Base-by-base conservation (phyloP, 2,329 filamentous ascomycete species). In the Fusarium haematococcum region DNA sequence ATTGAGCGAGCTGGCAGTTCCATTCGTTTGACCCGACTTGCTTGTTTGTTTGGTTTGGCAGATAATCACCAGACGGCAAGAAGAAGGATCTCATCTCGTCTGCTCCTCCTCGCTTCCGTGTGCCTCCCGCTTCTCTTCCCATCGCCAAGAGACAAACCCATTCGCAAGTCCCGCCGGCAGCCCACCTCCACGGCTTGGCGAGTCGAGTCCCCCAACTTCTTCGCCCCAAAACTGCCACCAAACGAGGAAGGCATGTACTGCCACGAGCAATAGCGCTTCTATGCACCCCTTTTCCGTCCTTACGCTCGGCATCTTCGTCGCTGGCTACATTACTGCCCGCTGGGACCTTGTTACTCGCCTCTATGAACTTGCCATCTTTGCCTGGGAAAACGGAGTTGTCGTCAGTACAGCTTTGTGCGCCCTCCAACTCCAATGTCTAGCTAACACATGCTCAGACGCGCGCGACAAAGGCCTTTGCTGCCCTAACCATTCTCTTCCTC, bases 271-370 rank as follows among this genome's bases (percentile, higher is more conserved):
- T 83, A 85, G 80, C 84, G 85, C 85, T 90, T 75, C 88, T 89
- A 98, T 98, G 96, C 95, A 98, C 95, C 95, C 95, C 81, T 98
- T 98, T 88, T 98, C 96, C 75, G 88, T 96, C 84, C 91, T 98
- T 85, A 97, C 95, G 81, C 92, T 98, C 86, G 95, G 94, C 86
- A 98, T 99, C 88, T 99, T 99, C 88, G 93, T 98, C 89, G 96
- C 97, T 87, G 97, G 97, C 85, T 99, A 99, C 89, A 98, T 96
- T 84, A 99, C 97, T 86, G 97, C 97, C 82, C 94, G 97, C 88
- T 99, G 97, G 95, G 97, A 98, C 86, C 92, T 99, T 74, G 95
- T 98, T 78, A 98, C 96, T 79, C 93, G 95, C 80, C 90, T 98
- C 80, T 98, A 98, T 92, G 96, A 99, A 86, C 91, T 99, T 80